Conservation (phyloP, 2,329 filamentous ascomycete species). For the Penicillium oxalicum region DNA sequence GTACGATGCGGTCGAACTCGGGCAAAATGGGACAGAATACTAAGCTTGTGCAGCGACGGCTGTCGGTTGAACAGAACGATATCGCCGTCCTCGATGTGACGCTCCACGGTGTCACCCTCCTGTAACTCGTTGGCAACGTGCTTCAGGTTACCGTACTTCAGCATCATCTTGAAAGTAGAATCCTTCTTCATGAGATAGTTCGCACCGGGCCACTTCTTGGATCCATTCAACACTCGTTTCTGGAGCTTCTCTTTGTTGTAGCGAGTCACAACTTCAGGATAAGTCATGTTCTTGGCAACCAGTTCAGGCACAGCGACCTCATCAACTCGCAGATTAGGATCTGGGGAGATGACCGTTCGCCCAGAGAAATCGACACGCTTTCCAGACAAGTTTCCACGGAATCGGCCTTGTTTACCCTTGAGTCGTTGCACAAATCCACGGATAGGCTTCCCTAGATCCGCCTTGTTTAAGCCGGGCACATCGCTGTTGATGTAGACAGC, state of each 20-base stretch:
- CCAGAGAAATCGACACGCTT: slow-evolving; percentile 99
- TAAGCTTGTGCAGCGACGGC: slow-evolving; percentile 94
- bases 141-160: slow-evolving; percentile 69
- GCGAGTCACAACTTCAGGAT: slow-evolving; percentile 78
- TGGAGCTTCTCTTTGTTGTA: slow-evolving; percentile 81
- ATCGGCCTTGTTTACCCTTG: slow-evolving; percentile 95
- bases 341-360: slow-evolving; percentile 93
- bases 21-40: slow-evolving; percentile 92
- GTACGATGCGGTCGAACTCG: slow-evolving; percentile 94
- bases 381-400: slow-evolving; percentile 91
- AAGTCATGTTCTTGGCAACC: slow-evolving; percentile 95
- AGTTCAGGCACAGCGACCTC: slow-evolving; percentile 86
- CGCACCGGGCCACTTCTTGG: slow-evolving; percentile 77
- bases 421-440: slow-evolving; percentile 90
- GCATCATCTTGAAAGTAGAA: slow-evolving; percentile 62
- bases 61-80: slow-evolving; percentile 97
- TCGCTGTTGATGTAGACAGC: slow-evolving; percentile 98
- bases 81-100: slow-evolving; percentile 90
- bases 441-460: slow-evolving; percentile 79
- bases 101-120: slow-evolving; percentile 83
- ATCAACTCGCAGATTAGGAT: slow-evolving; percentile 88
- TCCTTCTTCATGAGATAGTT: slow-evolving; percentile 72
- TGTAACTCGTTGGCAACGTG: slow-evolving; percentile 67
- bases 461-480: slow-evolving; percentile 83
- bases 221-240: slow-evolving; percentile 67